Evolutionary conservation across 2,329 filamentous ascomycete species (phyloP), one percentile per base, ranked within the genome.

Genomic region (Colletotrichum sansevieriae): DNA sequence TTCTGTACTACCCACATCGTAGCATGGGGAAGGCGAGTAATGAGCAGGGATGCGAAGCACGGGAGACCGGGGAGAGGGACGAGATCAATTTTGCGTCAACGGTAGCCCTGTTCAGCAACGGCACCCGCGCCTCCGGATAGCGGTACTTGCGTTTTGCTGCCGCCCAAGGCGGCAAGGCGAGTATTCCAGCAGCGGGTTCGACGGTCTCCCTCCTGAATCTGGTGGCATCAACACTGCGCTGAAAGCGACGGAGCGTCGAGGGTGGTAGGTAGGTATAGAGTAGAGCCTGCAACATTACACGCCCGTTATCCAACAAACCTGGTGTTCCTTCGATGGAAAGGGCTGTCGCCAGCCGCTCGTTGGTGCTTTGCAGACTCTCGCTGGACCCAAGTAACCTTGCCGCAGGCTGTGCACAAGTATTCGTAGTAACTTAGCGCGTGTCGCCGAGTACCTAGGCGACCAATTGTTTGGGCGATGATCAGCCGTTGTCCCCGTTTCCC

Each of bases 21-120:
- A 7, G 46, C 61, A 71, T 63, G 61, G 69, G 61, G 47, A 39
- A 47, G 49, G 43, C 51, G 51, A 39, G 33, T n/a, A 10, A 18
- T n/a, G 55, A 43, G 35, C 66, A 69, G 66, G 66, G 62, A 66
- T 65, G 12, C 15, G 15, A 47, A 35, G 25, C 41, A 59, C 62
- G 62, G 65, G 65, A 3, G 3, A 4, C 22, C 4, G 3, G 22
- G 4, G 22, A 55, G 37, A 37, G 18, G 49, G 61, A 65, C 52
- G 49, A 35, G 56, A 55, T 41, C 54, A 55, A 25, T 22, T 43
- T 51, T 37, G 55, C 41, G 20, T 56, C 54, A 51, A 25, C 51
- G 22, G 8, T 44, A 43, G 18, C 55, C 62, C 47, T 65, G 62
- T 51, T 35, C 33, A 37, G 41, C 13, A 47, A 54, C 41, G 55